Base-by-base conservation (phyloP, 73 alveolate species). In the Paramecium sexaurelia region DNA sequence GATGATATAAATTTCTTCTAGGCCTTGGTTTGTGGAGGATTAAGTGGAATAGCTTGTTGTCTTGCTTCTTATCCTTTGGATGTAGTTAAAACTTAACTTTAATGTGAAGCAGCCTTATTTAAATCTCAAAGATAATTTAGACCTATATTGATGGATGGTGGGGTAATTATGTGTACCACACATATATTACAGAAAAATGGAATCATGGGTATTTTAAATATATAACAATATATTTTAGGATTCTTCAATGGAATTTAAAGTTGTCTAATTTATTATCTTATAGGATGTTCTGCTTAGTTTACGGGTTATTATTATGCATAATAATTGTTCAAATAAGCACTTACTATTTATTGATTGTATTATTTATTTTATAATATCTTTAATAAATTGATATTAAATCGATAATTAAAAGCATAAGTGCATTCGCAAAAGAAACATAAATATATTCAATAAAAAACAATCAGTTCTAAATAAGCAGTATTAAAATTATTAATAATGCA, bases 221-320 rank as follows among this genome's bases (percentile, higher is more conserved):
- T 24, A 3, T 40, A 45, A 7, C 13, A 13, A n/a, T n/a, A n/a
- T n/a, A n/a, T n/a, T 15, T 10, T 39, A 41, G 90, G 90, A 1
- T 78, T 78, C 55, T 78, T 32, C 13, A 78, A 41, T 78, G 90
- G 90, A 37, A 29, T 78, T 27, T 11, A 26, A 43, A 78, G 90
- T 43, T 78, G 90, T 5, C 26, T 45, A 11, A 78, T 43, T 41
- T 78, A 78, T 43, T 78, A 78, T 78, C 10, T 78, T 8, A 45
- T 45, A 15, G 90, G 90, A 37, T 78, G 90, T 78, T 39, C 90
- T 10, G 90, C 90, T 22, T 43, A 78, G 41, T 78, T 78, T 33
- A 41, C 90, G 7, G 90, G 43, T 17, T 78, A 78, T 33, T 39
- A 78, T 43, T 78, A 41, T 78, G 55, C 87, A 33, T 73, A 73